These are phyloP conservation scores for Arxiozyma slooffiae DNA, from an alignment of 1,139 yeast species.

Conservation along the genomic window DNA sequence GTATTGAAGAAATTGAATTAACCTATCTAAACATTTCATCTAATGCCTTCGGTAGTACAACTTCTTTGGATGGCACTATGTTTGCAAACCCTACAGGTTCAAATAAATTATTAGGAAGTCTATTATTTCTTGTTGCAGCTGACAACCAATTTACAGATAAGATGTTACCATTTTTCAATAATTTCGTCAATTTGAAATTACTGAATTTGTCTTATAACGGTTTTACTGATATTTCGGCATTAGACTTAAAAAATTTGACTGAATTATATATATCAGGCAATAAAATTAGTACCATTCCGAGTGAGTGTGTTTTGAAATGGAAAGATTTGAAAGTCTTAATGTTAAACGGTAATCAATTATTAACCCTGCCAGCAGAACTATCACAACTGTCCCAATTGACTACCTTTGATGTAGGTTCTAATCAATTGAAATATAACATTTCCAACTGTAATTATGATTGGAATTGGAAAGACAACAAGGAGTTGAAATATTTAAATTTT, in stretches of 20 bases:
- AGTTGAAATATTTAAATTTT: conserved; percentile 70
- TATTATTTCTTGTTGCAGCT: conserved; percentile 54
- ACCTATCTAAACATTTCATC: conserved; percentile 67
- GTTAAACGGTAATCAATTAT: conserved; percentile 76
- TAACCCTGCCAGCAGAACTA: conserved; percentile 82
- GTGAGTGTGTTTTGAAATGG: conserved; percentile 68
- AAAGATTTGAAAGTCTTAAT: conserved; percentile 51
- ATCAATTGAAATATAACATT: conserved; percentile 81
- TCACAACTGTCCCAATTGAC: conserved; percentile 56
- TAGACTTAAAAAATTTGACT: conserved; percentile 47
- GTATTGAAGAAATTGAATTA: conserved; percentile 56
- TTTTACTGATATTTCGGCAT: conserved; percentile 61
- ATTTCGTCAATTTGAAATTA: conserved; percentile 47
- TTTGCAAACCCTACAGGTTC: conserved; percentile 24
- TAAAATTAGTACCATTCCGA: conserved; percentile 65
- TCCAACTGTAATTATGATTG: conserved; percentile 94
- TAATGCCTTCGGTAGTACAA: conserved; percentile 46
- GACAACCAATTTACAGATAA: conserved; percentile 81
- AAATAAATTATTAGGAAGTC: conserved; percentile 40
- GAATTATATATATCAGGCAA: conserved; percentile 83
- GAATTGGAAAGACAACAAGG: conserved; percentile 89
- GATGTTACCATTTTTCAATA: conserved; percentile 59
- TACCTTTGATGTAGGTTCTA: conserved; percentile 84
- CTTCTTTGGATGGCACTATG: conserved; percentile 35
- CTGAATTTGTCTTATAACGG: conserved; percentile 80